These are phyloP conservation scores for Cladobotryum protrusum DNA, from an alignment of 2,329 filamentous ascomycete genomes.

Conservation along the genomic window DNA sequence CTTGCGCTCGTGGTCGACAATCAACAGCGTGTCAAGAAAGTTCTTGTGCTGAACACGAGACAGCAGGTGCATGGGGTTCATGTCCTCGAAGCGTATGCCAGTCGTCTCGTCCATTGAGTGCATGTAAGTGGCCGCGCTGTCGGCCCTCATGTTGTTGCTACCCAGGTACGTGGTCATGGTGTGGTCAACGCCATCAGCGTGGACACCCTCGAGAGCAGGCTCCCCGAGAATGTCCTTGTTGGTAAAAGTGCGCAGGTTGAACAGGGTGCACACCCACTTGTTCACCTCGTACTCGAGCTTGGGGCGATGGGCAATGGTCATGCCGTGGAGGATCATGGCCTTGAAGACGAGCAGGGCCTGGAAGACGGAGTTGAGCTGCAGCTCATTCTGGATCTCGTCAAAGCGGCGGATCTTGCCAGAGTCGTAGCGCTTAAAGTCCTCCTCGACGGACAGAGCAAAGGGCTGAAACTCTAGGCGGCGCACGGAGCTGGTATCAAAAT, in stretches of 20 bases:
- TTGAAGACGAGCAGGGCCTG: constrained; percentile 28
- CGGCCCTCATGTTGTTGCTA: constrained; percentile 21
- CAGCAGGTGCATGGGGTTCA: constrained; percentile 16
- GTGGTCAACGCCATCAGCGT: constrained; percentile 27
- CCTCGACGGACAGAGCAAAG: constrained; percentile 20
- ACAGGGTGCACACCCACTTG: constrained; percentile 23
- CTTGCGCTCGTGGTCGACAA: constrained; percentile 24
- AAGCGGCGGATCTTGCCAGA: constrained; percentile 23
- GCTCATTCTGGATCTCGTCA: constrained; percentile 22
- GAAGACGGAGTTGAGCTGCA: constrained; percentile 25
- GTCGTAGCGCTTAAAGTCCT: constrained; percentile 27
- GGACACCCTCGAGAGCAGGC: constrained; percentile 27
- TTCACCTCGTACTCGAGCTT: constrained; percentile 22
- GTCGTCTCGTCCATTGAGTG: constrained; percentile 22
- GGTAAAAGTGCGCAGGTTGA: constrained; percentile 25
- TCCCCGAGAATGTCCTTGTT: constrained; percentile 22
- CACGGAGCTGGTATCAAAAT: constrained; percentile 19
- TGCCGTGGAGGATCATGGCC: constrained; percentile 21
- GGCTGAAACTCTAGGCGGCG: constrained; percentile 26
- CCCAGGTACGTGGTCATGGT: constrained; percentile 27
- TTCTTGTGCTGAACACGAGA: constrained; percentile 20
- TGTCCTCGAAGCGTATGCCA: constrained; percentile 17
- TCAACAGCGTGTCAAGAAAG: constrained; percentile 23
- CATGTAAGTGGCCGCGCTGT: constrained; percentile 25
- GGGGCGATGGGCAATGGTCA: constrained; percentile 16